Base-by-base conservation (phyloP, 2,329 filamentous ascomycete genomes). In the Chrysoporthe deuterocubensis region DNA sequence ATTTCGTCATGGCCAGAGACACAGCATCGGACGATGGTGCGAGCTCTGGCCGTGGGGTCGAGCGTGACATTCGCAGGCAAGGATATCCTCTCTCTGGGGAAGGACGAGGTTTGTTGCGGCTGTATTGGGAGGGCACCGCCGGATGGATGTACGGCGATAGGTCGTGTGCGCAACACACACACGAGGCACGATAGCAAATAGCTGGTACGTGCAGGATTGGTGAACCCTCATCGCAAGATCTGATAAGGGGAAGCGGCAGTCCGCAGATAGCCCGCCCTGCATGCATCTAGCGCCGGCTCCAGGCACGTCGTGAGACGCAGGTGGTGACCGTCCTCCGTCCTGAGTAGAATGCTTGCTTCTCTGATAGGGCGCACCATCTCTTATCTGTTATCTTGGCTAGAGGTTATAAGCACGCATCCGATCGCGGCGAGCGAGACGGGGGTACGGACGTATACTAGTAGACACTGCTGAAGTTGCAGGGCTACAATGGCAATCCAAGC, bases 301-400 rank as follows among this genome's bases (percentile, higher is more conserved):
- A 13, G 21, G 21, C 14, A 52, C n/a, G 48, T 52, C 4, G 21
- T 54, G 13, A 26, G 50, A 32, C 32, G 50, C 4, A 54, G 48
- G 46, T 32, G 21, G n/a, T 32, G 52, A 32, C 52, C 26, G 52
- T 56, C 32, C 48, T 32, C 21, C n/a, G 46, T 8, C 43, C 11
- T 46, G 43, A 46, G 6, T 7, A 48, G 18, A 18, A 48, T 18
- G 16, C 21, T 52, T 21, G 2, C 26, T 54, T 26, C 26, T 26
- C 26, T 21, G 43, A 50, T 43, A 40, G 46, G 18, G 16, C 40
- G 34, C 16, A 42, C 66, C 43, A 54, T 62, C 46, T 42, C 67
- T 66, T 68, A 68, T 68, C 67, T 54, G 13, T 58, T 58, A 62
- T 62, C 67, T 58, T 68, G 63, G 50, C 13, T 7, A 18, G 56